A percentile compares a stretch with the other conserved stretches of the same genome.
phyloP scores from a whole-genome alignment of 768 basidiomycete genomes.

The Suillus sp. region DNA sequence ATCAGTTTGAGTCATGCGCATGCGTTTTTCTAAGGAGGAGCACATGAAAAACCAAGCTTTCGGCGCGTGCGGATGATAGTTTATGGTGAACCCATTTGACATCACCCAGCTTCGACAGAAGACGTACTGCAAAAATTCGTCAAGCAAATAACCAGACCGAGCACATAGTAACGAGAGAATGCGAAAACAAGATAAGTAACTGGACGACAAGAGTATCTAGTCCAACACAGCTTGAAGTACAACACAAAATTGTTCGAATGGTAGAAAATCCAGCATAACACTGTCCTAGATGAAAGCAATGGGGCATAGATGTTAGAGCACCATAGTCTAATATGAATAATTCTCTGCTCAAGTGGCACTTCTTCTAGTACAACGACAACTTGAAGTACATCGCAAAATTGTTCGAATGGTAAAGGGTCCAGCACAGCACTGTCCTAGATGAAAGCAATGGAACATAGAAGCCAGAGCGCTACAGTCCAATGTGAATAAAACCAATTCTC shows the following conservation, averaged over 20 bases:
- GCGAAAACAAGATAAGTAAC: background rate
- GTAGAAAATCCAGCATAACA: background rate
- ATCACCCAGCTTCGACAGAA: background rate
- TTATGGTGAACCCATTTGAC: no score
- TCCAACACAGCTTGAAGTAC: background rate
- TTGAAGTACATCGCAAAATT: background rate
- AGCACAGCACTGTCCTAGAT: background rate
- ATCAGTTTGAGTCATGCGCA: no score
- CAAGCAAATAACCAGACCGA: background rate
- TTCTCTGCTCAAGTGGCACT: slow-evolving; percentile 16
- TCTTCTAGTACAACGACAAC: background rate
- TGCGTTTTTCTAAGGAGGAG: no score
- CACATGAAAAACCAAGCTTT: no score
- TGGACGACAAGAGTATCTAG: background rate
- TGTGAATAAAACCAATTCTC: slow-evolving; percentile 18
- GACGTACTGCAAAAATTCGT: background rate
- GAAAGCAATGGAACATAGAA: background rate
- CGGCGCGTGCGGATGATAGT: no score
- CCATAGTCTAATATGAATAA: slow-evolving; percentile 18
- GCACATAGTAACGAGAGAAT: background rate
- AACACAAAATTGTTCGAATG: background rate
- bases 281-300: background rate
- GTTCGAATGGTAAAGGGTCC: background rate
- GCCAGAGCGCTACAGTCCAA: slow-evolving; percentile 8
- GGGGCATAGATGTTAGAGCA: background rate